Evolutionary conservation across 2,329 filamentous ascomycete species (phyloP).

Genomic region (Reticulascus tulasneorum): DNA sequence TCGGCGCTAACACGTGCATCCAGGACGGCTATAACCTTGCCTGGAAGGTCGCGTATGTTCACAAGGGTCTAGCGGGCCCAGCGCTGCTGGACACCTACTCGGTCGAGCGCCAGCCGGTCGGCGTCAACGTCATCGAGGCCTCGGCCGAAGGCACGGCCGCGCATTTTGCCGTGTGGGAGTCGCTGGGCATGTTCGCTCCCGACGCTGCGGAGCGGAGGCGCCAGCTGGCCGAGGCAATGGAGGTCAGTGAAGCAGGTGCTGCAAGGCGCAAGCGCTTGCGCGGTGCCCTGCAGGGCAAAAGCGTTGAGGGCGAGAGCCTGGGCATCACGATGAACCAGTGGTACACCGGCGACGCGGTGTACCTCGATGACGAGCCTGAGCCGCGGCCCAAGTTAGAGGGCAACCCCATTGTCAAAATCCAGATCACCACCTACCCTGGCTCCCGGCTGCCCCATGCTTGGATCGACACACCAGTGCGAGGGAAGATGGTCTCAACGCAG

Average conservation of each 20-base stretch:
- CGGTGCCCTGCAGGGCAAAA: slow-evolving; percentile 30
- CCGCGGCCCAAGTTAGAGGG: too few relatives aligned
- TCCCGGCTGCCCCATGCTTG: slow-evolving; percentile 51
- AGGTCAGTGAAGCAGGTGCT: too few relatives aligned
- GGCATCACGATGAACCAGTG: slow-evolving; percentile 53
- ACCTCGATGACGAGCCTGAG: too few relatives aligned
- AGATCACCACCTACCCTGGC: slow-evolving; percentile 48
- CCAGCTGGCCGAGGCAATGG: too few relatives aligned
- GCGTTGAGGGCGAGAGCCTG: slow-evolving; percentile 44
- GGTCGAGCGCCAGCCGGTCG: slow-evolving; percentile 37
- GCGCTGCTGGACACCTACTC: slow-evolving; percentile 32
- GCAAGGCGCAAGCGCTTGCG: too few relatives aligned
- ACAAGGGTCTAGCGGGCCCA: slow-evolving; percentile 24
- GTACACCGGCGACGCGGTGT: slow-evolving; percentile 27
- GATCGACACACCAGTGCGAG: slow-evolving; percentile 30
- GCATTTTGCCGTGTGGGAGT: slow-evolving; percentile 33
- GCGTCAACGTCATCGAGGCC: slow-evolving; percentile 30
- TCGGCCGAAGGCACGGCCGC: slow-evolving; percentile 23
- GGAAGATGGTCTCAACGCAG: slow-evolving; percentile 37
- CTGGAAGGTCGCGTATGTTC: slow-evolving; percentile 43
- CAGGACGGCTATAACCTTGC: slow-evolving; percentile 44
- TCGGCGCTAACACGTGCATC: slow-evolving; percentile 49
- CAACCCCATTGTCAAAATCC: slow-evolving; percentile 30
- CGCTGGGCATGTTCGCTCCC: slow-evolving; percentile 24
- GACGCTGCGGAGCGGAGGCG: slow-evolving; percentile 30